Percentiles rank a stretch among this genome's conserved stretches.
Evolutionary conservation across 2,329 filamentous ascomycete species (phyloP).

Genomic region (Apiospora rasikravindrae): DNA sequence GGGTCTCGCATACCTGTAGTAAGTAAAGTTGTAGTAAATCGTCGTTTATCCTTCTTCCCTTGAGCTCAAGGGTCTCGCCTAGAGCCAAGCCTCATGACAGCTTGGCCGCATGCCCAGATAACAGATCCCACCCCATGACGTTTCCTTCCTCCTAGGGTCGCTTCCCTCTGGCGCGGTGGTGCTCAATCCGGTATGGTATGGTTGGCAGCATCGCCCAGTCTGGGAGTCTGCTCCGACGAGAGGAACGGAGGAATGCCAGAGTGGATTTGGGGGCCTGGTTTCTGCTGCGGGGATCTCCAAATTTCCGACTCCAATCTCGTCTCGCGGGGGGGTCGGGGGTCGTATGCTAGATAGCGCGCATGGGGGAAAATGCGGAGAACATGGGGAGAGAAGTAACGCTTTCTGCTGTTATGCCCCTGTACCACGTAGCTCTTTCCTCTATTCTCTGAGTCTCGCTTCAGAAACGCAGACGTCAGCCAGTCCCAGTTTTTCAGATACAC

Average conservation of each 20-base stretch:
- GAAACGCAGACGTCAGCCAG: not conserved
- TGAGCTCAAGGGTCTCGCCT: not conserved
- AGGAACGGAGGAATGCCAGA: not conserved
- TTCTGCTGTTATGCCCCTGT: not conserved
- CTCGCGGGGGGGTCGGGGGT: not conserved
- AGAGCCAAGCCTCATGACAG: not conserved
- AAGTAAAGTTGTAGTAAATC: not conserved
- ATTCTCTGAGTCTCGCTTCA: not conserved
- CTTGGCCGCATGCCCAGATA: not conserved
- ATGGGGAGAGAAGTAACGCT: conserved; percentile 7
- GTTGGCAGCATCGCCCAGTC: not conserved
- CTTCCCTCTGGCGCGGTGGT: not conserved
- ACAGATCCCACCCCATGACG: not conserved
- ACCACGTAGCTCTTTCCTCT: not conserved
- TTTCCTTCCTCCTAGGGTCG: not conserved
- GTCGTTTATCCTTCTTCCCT: not conserved
- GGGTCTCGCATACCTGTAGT: not conserved
- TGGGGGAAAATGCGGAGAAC: not conserved
- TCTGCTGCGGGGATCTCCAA: not conserved
- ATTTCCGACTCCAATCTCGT: not conserved
- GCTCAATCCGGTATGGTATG: not conserved
- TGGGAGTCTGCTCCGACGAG: not conserved
- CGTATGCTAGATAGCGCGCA: not conserved
- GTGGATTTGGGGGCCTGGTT: not conserved
- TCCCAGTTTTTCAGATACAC: not conserved